Evolutionary conservation across 1,284 basidiomycete genomes (phyloP), one percentile per base, ranked within the genome.

Genomic region (Papiliotrema fonsecae): DNA sequence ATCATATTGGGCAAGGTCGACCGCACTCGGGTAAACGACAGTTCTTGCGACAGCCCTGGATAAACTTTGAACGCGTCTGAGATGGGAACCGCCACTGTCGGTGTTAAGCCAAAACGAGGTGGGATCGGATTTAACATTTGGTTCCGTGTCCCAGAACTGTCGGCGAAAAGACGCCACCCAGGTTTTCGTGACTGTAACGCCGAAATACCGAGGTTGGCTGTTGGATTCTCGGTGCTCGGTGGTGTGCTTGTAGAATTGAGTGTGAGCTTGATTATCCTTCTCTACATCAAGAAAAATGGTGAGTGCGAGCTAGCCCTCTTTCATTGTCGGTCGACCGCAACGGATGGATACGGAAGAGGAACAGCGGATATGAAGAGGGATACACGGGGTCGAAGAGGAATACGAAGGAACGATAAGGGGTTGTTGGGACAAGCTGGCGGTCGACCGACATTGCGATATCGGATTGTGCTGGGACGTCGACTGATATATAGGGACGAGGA

Each of bases 401-500:
- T n/a, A n/a, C n/a, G n/a, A n/a, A n/a, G n/a, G n/a, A n/a, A n/a
- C n/a, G n/a, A n/a, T n/a, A n/a, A n/a, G n/a, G n/a, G n/a, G n/a
- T n/a, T n/a, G n/a, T n/a, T 14, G 35, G 21, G 35, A 32, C 35
- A 37, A 9, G 35, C 10, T 10, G 35, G 35, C 9, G 35, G 21
- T 11, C 9, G 35, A 37, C 13, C 35, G 10, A 25, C 21, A 27
- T 7, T 13, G n/a, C 14, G 43, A 45, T 24, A 27, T 28, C 16
- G 4, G 25, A 38, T 19, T 28, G 44, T 19, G 26, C 24, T 16
- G 26, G 6, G 24, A 19, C 19, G 27, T 41, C n/a, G n/a, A n/a
- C n/a, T n/a, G n/a, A n/a, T n/a, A n/a, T 16, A 6, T 42, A 65
- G 89, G 89, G 83, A 73, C 86, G 93, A 77, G 94, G 94, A 85